Base-by-base conservation (phyloP, 1,284 basidiomycete species). In the Hymenochaete sp. region DNA sequence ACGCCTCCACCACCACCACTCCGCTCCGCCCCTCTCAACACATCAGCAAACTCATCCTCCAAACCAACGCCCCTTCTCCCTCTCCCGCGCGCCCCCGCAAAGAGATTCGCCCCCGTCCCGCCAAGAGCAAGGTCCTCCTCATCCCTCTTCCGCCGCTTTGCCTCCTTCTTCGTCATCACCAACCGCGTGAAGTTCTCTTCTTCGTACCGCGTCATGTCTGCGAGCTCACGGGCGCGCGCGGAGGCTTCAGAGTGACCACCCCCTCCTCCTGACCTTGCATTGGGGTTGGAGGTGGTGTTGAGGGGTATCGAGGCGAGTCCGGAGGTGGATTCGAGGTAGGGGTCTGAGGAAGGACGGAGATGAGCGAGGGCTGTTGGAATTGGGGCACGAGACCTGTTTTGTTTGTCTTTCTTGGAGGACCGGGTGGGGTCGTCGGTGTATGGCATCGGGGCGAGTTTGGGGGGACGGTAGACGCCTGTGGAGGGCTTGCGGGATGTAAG, bases 181-280 rank as follows among this genome's bases (percentile, higher is more conserved):
- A 98, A 62, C 45, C 95, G 80, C 22, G 87, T 92, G 68, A 98
- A 93, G 63, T 97, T 95, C 45, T 91, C 89, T 64, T 98, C 95
- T 66, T 98, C 95, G 63, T 90, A 98, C 53, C 91, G 85, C 43
- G 79, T 79, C 68, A 97, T 82, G 10, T 83, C 77, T 55, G 82
- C 77, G 50, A 98, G 71, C 52, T 90, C 81, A 27, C 79, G 73
- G 7, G 85, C 86, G 19, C 89, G 82, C 16, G 73, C 70, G 1
- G 82, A 84, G 33, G 64, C 64, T 11, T 76, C 68, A 44, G 69
- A 69, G 29, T 71, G 80, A 50, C 68, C 76, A 42, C 72, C 70
- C 6, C 85, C 82, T 2, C 95, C 69, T 44, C 92, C 92, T n/a
- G n/a, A n/a, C n/a, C n/a, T n/a, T n/a, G n/a, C n/a, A n/a, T n/a